These are phyloP conservation scores for Yamadazyma pseudoaaseri DNA, from an alignment of 1,139 yeast genomes.

Conservation along the genomic window DNA sequence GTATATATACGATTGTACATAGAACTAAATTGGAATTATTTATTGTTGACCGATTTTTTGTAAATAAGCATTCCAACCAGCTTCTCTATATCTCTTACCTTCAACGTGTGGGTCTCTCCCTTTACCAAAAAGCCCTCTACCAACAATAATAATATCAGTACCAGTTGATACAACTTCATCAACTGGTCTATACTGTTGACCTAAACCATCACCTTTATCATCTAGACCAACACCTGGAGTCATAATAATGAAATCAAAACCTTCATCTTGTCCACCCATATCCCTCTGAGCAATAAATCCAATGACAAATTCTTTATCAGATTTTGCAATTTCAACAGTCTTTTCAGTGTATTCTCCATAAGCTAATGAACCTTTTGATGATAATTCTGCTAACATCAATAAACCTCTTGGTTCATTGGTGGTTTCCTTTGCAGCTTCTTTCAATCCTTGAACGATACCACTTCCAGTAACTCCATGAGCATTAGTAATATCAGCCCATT, in stretches of 20 bases:
- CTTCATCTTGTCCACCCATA: constrained; percentile 80
- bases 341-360: constrained; percentile 84
- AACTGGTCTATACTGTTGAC: constrained; percentile 96
- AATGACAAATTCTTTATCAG: constrained; percentile 84
- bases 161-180: constrained; percentile 80
- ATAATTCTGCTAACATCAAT: constrained; percentile 92
- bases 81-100: constrained; percentile 83
- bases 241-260: constrained; percentile 92
- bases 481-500: constrained; percentile 96
- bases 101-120: constrained; percentile 89
- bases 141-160: constrained; percentile 92
- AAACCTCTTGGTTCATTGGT: constrained; percentile 80
- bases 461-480: constrained; percentile 98
- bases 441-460: constrained; percentile 87
- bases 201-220: constrained; percentile 94
- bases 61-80: constrained; percentile 91
- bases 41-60: constrained; percentile 25
- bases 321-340: constrained; percentile 87
- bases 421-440: constrained; percentile 75
- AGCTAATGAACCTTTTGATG: constrained; percentile 91
- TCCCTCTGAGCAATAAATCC: constrained; percentile 95
- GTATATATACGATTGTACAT: constrained; percentile 1
- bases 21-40: not conserved
- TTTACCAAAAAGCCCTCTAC: constrained; percentile 94
- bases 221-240: constrained; percentile 99